Conservation (phyloP, 371 early-diverging fungal genomes). For the Parasitella parasitica region DNA sequence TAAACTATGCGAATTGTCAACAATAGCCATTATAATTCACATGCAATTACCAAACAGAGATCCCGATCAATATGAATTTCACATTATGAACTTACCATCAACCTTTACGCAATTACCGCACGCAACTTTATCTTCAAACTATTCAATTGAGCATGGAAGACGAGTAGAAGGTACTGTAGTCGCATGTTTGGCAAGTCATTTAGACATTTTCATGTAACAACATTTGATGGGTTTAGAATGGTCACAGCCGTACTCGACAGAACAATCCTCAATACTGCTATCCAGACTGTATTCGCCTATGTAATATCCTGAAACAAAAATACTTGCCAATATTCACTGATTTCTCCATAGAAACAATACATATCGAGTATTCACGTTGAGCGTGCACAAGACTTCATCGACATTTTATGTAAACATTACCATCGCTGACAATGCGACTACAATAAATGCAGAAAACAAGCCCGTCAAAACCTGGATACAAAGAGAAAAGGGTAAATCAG, state of each 20-base stretch:
- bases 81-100: slow-evolving; percentile 30
- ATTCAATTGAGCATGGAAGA: slow-evolving; percentile 24
- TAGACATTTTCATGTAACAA: background rate
- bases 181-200: too few relatives aligned
- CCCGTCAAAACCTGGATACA: slow-evolving; percentile 8
- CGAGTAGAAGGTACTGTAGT: slow-evolving; percentile 26
- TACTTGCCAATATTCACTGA: background rate
- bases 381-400: slow-evolving; percentile 27
- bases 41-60: slow-evolving; percentile 26
- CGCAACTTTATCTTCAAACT: slow-evolving; percentile 6
- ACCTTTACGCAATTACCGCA: slow-evolving; percentile 21
- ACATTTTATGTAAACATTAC: slow-evolving; percentile 25
- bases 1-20: background rate
- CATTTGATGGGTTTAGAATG: slow-evolving; percentile 17
- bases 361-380: slow-evolving; percentile 27
- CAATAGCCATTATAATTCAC: too few relatives aligned
- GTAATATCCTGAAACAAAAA: slow-evolving; percentile 13
- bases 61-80: slow-evolving; percentile 41
- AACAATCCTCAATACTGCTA: slow-evolving; percentile 13
- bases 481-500: slow-evolving; percentile 17
- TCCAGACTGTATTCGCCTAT: slow-evolving; percentile 31
- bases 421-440: slow-evolving; percentile 27
- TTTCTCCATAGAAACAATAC: slow-evolving; percentile 6
- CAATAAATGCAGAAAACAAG: background rate
- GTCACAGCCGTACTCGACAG: slow-evolving; percentile 27